Base-by-base conservation (phyloP, 441 rosid genomes). In the Pelargonium australe region DNA sequence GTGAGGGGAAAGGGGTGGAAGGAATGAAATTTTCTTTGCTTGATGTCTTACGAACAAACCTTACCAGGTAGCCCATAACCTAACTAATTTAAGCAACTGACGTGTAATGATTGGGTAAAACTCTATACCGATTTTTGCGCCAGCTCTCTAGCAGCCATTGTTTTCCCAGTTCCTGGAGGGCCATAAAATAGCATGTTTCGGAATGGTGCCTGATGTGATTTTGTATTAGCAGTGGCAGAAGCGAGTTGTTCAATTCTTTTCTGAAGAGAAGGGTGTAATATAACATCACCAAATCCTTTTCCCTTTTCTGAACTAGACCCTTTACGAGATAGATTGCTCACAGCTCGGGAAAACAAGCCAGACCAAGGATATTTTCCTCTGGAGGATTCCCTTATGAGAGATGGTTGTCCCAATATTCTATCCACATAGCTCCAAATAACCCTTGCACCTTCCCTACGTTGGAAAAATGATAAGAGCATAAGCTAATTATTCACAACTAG, bases 81-180 rank as follows among this genome's bases (percentile, higher is more conserved):
- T 34, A 34, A 34, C 37, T 34, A 34, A 34, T 34, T 34, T 34
- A 34, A 34, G 37, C 37, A 34, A 34, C 37, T 34, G 37, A 34
- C 37, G 4, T 34, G 49, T 6, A 66, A 61, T 8, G 31, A 57
- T 67, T 58, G 63, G 37, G 17, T 70, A 57, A 55, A 66, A 76
- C 51, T 14, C 72, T 95, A 68, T 90, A 95, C 98, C 70, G 99
- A 95, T 87, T 80, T 87, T 45, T 76, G 79, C 73, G 98, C 97
- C 64, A 92, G 71, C 78, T 95, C 96, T 77, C 99, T 85, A 51
- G 99, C 99, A 72, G 92, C 98, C 99, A 95, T 95, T 63, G 99
- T 92, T 83, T 95, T 95, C 66, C 99, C 99, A 4, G 99, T 95
- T 80, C 99, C 99, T 63, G 99, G 99, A 73, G 99, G 99, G 34